Percentiles rank a stretch among this genome's conserved stretches.
Evolutionary conservation across 352 stramenopile genomes (phyloP).

Genomic region (Phytophthora pluvialis): DNA sequence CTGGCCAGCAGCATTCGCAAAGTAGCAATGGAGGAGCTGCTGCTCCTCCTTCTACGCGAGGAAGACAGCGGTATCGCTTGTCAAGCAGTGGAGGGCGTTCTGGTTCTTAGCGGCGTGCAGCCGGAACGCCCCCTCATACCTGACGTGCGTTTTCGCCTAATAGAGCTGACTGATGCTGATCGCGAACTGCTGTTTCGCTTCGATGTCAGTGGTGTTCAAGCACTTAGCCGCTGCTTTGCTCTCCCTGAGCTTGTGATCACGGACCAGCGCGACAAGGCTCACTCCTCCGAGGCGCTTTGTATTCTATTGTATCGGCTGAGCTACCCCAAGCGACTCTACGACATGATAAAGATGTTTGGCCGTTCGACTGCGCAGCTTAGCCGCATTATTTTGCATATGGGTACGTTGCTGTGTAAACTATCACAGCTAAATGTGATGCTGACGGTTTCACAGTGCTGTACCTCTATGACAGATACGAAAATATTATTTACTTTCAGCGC

Average conservation of each 20-base stretch:
- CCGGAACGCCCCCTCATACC: neutral
- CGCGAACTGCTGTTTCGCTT: slow-evolving; percentile 14
- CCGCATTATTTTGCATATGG: slow-evolving; percentile 11
- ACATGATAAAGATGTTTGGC: slow-evolving; percentile 17
- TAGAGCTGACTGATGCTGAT: neutral
- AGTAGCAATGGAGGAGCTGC: neutral
- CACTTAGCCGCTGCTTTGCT: slow-evolving; percentile 4
- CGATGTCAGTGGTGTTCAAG: neutral
- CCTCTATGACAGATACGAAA: neutral
- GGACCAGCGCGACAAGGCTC: slow-evolving; percentile 7
- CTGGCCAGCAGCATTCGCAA: neutral
- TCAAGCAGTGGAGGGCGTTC: neutral
- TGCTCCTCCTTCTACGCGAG: neutral
- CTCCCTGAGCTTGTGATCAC: slow-evolving; percentile 3
- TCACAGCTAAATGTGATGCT: neutral
- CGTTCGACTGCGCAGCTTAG: slow-evolving; percentile 9
- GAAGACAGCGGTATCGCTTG: neutral
- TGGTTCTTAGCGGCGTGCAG: neutral
- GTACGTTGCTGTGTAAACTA: slow-evolving; percentile 7
- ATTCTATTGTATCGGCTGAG: slow-evolving; percentile 19
- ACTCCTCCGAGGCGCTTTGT: slow-evolving; percentile 9
- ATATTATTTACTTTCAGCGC: slow-evolving; percentile 5
- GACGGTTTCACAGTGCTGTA: neutral
- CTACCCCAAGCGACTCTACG: slow-evolving; percentile 21
- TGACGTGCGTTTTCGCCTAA: neutral